Percentiles rank a stretch among this genome's conserved stretches.
phyloP scores from a whole-genome alignment of 2,329 filamentous ascomycete genomes.

The Drechslerella dactyloides region DNA sequence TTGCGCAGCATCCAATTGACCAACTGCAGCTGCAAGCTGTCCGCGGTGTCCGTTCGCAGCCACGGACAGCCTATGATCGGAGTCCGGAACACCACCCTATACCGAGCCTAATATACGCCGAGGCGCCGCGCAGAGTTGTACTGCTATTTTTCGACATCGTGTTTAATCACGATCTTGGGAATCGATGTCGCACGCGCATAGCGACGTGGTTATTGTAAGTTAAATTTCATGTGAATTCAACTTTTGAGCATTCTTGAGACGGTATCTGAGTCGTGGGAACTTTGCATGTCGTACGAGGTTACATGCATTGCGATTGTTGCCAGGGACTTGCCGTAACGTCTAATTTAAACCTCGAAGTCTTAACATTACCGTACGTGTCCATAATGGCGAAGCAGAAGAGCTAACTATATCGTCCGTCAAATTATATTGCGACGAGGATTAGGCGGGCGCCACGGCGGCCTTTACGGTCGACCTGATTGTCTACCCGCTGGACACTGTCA shows the following conservation, averaged over 20 bases:
- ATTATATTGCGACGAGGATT: neutral
- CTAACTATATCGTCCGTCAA: no score
- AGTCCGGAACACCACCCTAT: neutral
- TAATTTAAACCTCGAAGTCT: no score
- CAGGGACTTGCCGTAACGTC: no score
- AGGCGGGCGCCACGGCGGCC: slow-evolving; percentile 85
- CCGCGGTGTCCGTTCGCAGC: neutral
- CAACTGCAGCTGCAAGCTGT: neutral
- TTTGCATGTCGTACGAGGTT: neutral
- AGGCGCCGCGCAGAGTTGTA: neutral
- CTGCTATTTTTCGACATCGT: neutral
- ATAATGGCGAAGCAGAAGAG: no score
- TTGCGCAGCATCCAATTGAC: neutral
- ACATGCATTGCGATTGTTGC: neutral
- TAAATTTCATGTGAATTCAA: no score
- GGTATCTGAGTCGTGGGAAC: neutral
- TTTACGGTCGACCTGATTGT: slow-evolving; percentile 85
- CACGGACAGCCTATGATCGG: neutral
- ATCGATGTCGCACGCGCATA: slow-evolving; percentile 19
- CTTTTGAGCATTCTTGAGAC: neutral
- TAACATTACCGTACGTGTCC: no score
- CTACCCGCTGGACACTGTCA: slow-evolving; percentile 87
- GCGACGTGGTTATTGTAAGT: slow-evolving; percentile 33
- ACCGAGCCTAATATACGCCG: neutral
- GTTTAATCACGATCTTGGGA: neutral